A percentile compares a stretch with the other conserved stretches of the same genome.
phyloP scores from a whole-genome alignment of 2,329 filamentous ascomycete species.

The Sclerotinia minor region DNA sequence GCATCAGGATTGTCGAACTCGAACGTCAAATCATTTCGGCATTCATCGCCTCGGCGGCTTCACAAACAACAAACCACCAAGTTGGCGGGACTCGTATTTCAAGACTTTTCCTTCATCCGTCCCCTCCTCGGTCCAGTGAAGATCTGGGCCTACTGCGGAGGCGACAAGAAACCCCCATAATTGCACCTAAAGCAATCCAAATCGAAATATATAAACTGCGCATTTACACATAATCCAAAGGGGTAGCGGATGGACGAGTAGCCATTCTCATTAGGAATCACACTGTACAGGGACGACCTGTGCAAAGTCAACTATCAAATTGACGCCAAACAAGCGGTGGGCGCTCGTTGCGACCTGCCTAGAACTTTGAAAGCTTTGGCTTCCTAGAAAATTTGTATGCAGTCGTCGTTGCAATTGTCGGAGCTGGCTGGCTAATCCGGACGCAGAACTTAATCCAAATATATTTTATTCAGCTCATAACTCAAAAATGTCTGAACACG shows the following conservation, averaged over 20 bases:
- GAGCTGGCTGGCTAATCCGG: conserved; percentile 6
- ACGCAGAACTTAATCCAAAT: conserved; percentile 28
- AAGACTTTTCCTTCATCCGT: conserved; percentile 72
- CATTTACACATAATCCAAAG: conserved; percentile 21
- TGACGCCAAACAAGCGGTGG: conserved; percentile 52
- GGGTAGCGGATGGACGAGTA: conserved; percentile 33
- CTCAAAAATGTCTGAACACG: conserved; percentile 66
- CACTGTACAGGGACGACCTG: conserved; percentile 42
- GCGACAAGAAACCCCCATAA: conserved; percentile 98
- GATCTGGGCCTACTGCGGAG: conserved; percentile 93
- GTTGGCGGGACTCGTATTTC: conserved; percentile 83
- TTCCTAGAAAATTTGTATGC: conserved; percentile 23
- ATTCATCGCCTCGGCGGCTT: conserved; percentile 40
- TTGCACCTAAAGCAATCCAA: conserved; percentile 46
- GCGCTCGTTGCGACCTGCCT: conserved; percentile 55
- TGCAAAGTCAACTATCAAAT: conserved; percentile 48
- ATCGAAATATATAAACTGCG: conserved; percentile 26
- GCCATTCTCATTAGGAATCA: conserved; percentile 24
- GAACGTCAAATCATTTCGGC: neutral
- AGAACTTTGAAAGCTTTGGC: conserved; percentile 31
- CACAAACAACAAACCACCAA: conserved; percentile 63
- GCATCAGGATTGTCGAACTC: neutral
- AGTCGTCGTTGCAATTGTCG: neutral
- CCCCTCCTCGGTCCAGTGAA: conserved; percentile 84
- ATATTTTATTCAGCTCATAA: conserved; percentile 41